Evolutionary conservation across 1,284 basidiomycete genomes (phyloP).

Genomic region (Caloboletus inedulis): DNA sequence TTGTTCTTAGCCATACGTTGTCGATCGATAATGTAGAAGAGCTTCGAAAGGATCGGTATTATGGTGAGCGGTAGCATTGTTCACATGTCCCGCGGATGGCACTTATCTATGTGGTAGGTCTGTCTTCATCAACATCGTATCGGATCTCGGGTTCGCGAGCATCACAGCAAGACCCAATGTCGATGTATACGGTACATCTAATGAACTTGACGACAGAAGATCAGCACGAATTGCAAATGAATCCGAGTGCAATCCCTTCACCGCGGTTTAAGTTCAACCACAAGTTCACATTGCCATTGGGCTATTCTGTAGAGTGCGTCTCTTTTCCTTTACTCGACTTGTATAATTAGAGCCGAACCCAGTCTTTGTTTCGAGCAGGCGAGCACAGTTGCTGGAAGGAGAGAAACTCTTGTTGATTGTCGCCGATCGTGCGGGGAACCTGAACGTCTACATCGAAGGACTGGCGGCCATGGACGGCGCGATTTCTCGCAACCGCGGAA

Average conservation of each 20-base stretch:
- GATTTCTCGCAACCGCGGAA: slow-evolving; percentile 28
- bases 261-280: slow-evolving; percentile 30
- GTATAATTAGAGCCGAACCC: background rate
- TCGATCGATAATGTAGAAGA: slow-evolving; percentile 10
- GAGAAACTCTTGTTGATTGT: slow-evolving; percentile 43
- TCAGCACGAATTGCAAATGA: slow-evolving; percentile 40
- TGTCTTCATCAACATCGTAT: slow-evolving; percentile 4
- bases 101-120: background rate
- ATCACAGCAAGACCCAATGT: slow-evolving; percentile 23
- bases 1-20: slow-evolving; percentile 18
- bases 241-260: slow-evolving; percentile 37
- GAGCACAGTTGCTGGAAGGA: slow-evolving; percentile 37
- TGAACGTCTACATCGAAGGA: slow-evolving; percentile 41
- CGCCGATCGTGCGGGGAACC: slow-evolving; percentile 32
- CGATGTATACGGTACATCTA: slow-evolving; percentile 36
- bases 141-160: slow-evolving; percentile 15
- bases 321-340: background rate
- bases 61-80: background rate
- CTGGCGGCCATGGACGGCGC: slow-evolving; percentile 33
- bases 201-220: slow-evolving; percentile 43
- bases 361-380: slow-evolving; percentile 26
- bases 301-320: slow-evolving; percentile 37
- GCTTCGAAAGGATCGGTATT: background rate
- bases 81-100: accelerated
- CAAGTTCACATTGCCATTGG: slow-evolving; percentile 37